Percentiles rank a stretch among this genome's conserved stretches.
phyloP scores from a whole-genome alignment of 2,329 filamentous ascomycete genomes.

The Colletotrichum liriopes region DNA sequence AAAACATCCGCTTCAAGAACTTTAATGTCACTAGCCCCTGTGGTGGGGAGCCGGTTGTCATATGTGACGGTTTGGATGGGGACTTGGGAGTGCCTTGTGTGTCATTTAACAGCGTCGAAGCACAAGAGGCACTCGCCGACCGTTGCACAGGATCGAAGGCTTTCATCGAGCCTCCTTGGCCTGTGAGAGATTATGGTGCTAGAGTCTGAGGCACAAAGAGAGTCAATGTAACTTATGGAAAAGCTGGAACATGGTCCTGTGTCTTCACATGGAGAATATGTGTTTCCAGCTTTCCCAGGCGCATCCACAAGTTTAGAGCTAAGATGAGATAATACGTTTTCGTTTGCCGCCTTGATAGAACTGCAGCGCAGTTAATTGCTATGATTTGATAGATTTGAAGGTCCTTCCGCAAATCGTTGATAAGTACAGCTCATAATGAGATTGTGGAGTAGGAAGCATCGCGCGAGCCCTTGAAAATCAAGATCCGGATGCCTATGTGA shows the following conservation, averaged over 20 bases:
- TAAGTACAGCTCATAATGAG: too few relatives aligned
- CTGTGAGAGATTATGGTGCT: slow-evolving; percentile 26
- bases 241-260: neutral
- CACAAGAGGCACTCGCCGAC: slow-evolving; percentile 50
- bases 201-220: neutral
- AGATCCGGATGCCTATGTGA: too few relatives aligned
- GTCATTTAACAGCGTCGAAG: slow-evolving; percentile 52
- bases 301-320: neutral
- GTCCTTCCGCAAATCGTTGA: too few relatives aligned
- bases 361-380: too few relatives aligned
- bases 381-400: too few relatives aligned
- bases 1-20: slow-evolving; percentile 67
- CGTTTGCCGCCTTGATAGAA: too few relatives aligned
- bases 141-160: slow-evolving; percentile 50
- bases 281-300: neutral
- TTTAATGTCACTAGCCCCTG: slow-evolving; percentile 69
- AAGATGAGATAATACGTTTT: too few relatives aligned
- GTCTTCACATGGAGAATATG: too few relatives aligned
- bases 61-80: slow-evolving; percentile 65
- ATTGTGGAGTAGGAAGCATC: too few relatives aligned
- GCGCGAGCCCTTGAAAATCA: too few relatives aligned
- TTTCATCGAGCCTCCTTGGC: slow-evolving; percentile 41
- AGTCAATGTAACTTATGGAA: too few relatives aligned
- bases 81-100: slow-evolving; percentile 54
- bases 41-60: slow-evolving; percentile 58